Base-by-base conservation (phyloP, 2,329 filamentous ascomycete species). In the Fusarium camptoceras region DNA sequence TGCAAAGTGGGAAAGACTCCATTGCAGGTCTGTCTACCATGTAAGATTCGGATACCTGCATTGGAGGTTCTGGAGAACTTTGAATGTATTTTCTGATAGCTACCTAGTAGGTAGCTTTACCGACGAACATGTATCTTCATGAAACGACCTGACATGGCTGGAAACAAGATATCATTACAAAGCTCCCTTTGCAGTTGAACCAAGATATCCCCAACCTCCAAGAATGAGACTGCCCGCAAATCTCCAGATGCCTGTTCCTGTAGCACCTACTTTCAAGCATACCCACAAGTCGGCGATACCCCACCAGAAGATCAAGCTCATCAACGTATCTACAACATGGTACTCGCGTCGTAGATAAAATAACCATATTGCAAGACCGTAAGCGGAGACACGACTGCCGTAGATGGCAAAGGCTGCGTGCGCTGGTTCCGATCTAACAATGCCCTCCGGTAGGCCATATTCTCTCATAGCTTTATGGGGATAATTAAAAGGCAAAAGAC, bases 401-500 rank as follows among this genome's bases (percentile, higher is more conserved):
- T 75, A 73, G 15, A 73, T 62, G 8, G 73, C 70, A 71, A 80
- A 80, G 31, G 74, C 64, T 4, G 71, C 46, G 8, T 79, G 76
- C 8, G 77, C 79, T 57, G 73, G 64, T 53, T 72, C 71, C 16
- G 78, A 80, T 6, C 28, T 51, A 57, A 71, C 74, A 47, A 80
- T 74, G 14, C 73, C 77, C 8, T 70, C 63, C 2, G 79, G 78
- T 2, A 81, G 68, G 14, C 78, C 78, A 61, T 77, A 78, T 59
- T 78, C 76, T 25, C 70, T 66, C 41, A 81, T 80, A 15, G 78
- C 78, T 27, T 67, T 72, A 24, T 71, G 55, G 4, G 78, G 71
- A 54, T 77, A 76, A 68, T 72, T 77, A 37, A 81, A 68, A 16
- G 79, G 79, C 9, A 79, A 72, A 34, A 79, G 64, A 15, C 78